Evolutionary conservation across 2,329 filamentous ascomycete genomes (phyloP), one percentile per base, ranked within the genome.

Genomic region (Ascomycota sp.): DNA sequence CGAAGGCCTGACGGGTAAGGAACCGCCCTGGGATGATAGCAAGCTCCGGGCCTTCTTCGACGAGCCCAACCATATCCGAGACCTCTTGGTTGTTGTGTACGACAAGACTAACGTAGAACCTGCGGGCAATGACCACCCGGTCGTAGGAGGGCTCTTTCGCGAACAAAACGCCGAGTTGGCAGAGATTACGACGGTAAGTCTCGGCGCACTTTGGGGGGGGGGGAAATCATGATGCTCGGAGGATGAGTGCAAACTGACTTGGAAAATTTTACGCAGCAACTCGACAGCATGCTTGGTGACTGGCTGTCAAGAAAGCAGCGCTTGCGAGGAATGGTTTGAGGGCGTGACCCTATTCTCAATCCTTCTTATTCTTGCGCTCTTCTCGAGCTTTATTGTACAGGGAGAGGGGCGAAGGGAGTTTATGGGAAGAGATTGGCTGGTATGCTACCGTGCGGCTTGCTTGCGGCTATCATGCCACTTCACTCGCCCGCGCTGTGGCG

Each of bases 31-130:
- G 89, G 86, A 82, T 36, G 86, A 95, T 50, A 64, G 72, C 32
- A 80, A 73, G 41, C 65, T 98, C 20, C 72, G 82, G 35, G 75
- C 79, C 10, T 98, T 94, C 53, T 77, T 95, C 43, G 86, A 95
- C 40, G 82, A 89, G 40, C 73, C 81, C 35, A 74, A 75, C 22
- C 82, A 93, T 37, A 82, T 98, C 40, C 71, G 81, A 30, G 86
- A 98, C 47, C 67, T 95, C 47, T 64, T 95, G 30, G 67, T 85
- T 23, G 78, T 98, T 35, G 82, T 98, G 20, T 85, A 93, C 46
- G 85, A 95, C 53, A 93, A 85, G 49, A 78, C 73, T 10, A 79
- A 85, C 34, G 73, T 91, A 11, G 66, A 72, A 25, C 78, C 82
- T 12, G 79, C 76, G 7, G 70, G 76, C 1, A 65, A 69, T n/a